Percentiles rank a stretch among this genome's conserved stretches.
Evolutionary conservation across 768 basidiomycete species (phyloP).

Genomic region (Tricholomella constricta): DNA sequence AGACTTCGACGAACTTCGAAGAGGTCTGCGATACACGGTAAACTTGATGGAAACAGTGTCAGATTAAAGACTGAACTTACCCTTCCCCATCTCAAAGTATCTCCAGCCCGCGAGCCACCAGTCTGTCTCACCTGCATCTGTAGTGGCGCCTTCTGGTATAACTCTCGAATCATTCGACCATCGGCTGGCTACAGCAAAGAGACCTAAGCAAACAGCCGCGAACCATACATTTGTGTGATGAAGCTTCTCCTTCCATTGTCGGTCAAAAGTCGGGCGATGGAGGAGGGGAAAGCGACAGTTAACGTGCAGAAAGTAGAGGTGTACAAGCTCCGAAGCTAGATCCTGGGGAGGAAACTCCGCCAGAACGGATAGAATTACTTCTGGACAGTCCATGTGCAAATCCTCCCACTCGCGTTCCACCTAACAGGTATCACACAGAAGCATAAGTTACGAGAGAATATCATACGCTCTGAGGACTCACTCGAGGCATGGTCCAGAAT

Average conservation of each 20-base stretch:
- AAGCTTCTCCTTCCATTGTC: slow-evolving; percentile 55
- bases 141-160: slow-evolving; percentile 31
- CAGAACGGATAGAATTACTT: slow-evolving; percentile 35
- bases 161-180: slow-evolving; percentile 67
- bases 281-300: slow-evolving; percentile 68
- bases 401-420: slow-evolving; percentile 64
- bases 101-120: slow-evolving; percentile 62
- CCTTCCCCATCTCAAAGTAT: slow-evolving; percentile 59
- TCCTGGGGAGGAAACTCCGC: slow-evolving; percentile 63
- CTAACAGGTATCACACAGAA: slow-evolving; percentile 29
- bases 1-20: slow-evolving; percentile 51
- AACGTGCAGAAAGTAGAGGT: slow-evolving; percentile 64
- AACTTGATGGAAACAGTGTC: slow-evolving; percentile 1
- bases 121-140: slow-evolving; percentile 31
- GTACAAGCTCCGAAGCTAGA: slow-evolving; percentile 58
- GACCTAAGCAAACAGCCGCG: slow-evolving; percentile 54
- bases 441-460: neutral
- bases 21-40: slow-evolving; percentile 40
- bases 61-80: slow-evolving; percentile 31
- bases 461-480: slow-evolving; percentile 31
- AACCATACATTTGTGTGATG: slow-evolving; percentile 63
- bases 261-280: slow-evolving; percentile 70
- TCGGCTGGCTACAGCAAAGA: slow-evolving; percentile 73
- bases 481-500: slow-evolving; percentile 62
- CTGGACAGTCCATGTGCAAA: slow-evolving; percentile 31